Evolutionary conservation across 441 rosid species (phyloP).

Genomic region (Flueggea neowawraea): DNA sequence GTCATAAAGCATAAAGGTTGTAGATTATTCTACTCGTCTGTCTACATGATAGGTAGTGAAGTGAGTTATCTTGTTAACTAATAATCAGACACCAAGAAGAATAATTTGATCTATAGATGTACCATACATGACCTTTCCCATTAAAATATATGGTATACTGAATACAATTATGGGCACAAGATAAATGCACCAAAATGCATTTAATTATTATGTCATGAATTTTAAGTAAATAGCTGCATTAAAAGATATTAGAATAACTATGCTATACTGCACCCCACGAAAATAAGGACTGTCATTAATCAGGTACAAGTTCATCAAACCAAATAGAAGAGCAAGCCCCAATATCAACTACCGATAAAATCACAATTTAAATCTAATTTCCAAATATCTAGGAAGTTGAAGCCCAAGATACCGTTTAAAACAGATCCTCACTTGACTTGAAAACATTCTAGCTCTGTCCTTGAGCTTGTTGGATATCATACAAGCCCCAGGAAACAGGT

Average conservation of each 20-base stretch:
- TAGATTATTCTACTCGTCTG: too few species aligned
- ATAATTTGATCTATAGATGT: too few species aligned
- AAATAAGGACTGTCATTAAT: conserved; percentile 18
- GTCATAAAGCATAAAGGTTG: too few species aligned
- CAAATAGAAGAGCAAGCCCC: conserved; percentile 16
- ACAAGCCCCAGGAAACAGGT: conserved; percentile 62
- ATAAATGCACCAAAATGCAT: conserved; percentile 5
- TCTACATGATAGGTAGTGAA: too few species aligned
- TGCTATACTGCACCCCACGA: conserved; percentile 14
- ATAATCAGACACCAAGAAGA: too few species aligned
- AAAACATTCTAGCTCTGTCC: conserved; percentile 56
- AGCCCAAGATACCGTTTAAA: conserved; percentile 38
- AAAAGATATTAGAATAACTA: conserved; percentile 16
- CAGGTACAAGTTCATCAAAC: conserved; percentile 28
- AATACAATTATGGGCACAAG: background rate
- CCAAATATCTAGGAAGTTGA: conserved; percentile 30
- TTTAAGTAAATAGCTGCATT: conserved; percentile 9
- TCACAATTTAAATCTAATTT: conserved; percentile 18
- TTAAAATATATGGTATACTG: too few species aligned
- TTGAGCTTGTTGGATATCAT: conserved; percentile 66
- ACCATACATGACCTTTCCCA: too few species aligned
- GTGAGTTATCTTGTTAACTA: too few species aligned
- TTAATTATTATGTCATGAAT: conserved; percentile 2
- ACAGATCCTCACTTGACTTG: conserved; percentile 8
- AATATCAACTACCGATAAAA: conserved; percentile 18